These are phyloP conservation scores for Rhizophora mangle DNA, from an alignment of 345 rosid species.

Conservation along the genomic window DNA sequence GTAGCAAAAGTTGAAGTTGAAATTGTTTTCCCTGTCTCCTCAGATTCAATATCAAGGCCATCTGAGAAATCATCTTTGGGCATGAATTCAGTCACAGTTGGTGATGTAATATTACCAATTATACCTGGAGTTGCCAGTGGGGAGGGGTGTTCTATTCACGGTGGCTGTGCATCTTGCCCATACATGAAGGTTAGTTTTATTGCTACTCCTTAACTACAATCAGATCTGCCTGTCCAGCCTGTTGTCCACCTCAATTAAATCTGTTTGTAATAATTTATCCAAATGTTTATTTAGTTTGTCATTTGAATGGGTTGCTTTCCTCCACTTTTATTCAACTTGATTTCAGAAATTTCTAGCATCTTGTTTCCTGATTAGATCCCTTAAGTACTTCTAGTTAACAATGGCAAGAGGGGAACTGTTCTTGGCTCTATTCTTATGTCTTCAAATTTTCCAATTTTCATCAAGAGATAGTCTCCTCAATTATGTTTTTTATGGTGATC, in stretches of 20 bases:
- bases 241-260: background rate
- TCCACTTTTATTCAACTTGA: no score
- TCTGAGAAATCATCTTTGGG: slow-evolving; percentile 41
- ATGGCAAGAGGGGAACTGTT: background rate
- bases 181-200: slow-evolving; percentile 76
- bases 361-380: no score
- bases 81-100: slow-evolving; percentile 35
- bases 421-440: background rate
- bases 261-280: background rate
- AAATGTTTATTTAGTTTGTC: no score
- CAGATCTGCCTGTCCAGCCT: background rate
- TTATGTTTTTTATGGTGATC: slow-evolving; percentile 19
- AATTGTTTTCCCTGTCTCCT: slow-evolving; percentile 90
- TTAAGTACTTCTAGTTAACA: no score
- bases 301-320: no score
- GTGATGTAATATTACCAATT: slow-evolving; percentile 57
- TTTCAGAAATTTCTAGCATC: no score
- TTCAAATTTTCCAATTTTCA: background rate
- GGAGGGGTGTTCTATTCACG: slow-evolving; percentile 92
- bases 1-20: slow-evolving; percentile 66
- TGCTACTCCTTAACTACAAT: background rate
- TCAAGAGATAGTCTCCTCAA: slow-evolving; percentile 9
- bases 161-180: slow-evolving; percentile 98
- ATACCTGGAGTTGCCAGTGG: slow-evolving; percentile 93
- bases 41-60: slow-evolving; percentile 74